These are phyloP conservation scores for Cymbidium sinense DNA, from an alignment of 106 monocot species.

Conservation along the genomic window DNA sequence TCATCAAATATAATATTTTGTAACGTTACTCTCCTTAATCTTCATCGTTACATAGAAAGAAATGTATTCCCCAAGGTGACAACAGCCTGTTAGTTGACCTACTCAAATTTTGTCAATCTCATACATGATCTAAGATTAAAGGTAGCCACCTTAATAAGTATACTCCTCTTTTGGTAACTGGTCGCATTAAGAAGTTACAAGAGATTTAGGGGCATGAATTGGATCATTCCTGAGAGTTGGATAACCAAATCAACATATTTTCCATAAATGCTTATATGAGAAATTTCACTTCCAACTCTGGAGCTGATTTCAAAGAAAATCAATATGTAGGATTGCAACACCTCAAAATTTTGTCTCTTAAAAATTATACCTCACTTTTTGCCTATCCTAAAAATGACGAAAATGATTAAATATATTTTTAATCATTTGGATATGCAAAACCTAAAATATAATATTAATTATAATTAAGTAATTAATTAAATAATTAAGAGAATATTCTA, in stretches of 20 bases:
- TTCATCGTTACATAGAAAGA: background rate
- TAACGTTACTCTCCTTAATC: background rate
- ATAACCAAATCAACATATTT: background rate
- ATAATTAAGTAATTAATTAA: no score
- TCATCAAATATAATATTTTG: background rate
- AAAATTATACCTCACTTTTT: no score
- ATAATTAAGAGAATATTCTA: no score
- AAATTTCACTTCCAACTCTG: background rate
- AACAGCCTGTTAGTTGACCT: background rate
- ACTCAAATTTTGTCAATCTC: background rate
- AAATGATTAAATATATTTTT: no score
- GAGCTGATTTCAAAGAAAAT: background rate
- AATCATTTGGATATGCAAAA: no score
- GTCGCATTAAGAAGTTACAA: background rate
- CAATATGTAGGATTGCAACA: background rate
- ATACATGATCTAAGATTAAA: background rate
- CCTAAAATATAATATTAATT: no score
- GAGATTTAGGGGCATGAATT: background rate
- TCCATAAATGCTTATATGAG: background rate
- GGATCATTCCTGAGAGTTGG: background rate
- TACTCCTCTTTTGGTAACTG: background rate
- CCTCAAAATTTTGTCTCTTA: no score
- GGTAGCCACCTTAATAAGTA: background rate
- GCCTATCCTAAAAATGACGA: no score
- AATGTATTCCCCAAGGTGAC: background rate